phyloP scores from a whole-genome alignment of 345 rosid species.

The Murraya paniculata region DNA sequence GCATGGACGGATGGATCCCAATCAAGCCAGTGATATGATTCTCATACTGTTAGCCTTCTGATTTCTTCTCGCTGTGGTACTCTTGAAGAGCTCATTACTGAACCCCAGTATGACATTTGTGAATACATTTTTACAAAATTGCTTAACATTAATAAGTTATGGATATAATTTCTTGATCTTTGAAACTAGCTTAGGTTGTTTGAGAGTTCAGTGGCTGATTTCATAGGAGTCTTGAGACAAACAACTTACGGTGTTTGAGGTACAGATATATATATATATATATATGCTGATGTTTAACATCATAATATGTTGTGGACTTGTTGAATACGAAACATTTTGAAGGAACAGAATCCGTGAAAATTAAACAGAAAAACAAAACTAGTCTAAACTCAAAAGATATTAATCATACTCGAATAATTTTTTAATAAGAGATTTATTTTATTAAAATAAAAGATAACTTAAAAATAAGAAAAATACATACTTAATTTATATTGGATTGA shows the following conservation, averaged over 20 bases:
- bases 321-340: too few species aligned
- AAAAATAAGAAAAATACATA: too few species aligned
- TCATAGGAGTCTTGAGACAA: not conserved
- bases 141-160: not conserved
- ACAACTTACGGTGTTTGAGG: not conserved
- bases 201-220: not conserved
- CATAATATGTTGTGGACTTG: too few species aligned
- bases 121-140: not conserved
- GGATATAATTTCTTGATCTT: not conserved
- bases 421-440: too few species aligned
- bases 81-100: not conserved
- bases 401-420: too few species aligned
- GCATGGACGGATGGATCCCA: slow-evolving; percentile 16
- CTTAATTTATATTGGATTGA: too few species aligned
- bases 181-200: not conserved
- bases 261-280: not conserved
- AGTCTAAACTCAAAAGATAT: too few species aligned
- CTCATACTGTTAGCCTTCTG: not conserved
- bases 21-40: slow-evolving; percentile 1
- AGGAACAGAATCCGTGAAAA: too few species aligned
- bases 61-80: not conserved
- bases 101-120: not conserved
- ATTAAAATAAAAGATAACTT: too few species aligned
- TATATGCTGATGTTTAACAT: not conserved
- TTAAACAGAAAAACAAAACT: too few species aligned